phyloP scores from a whole-genome alignment of 1,139 yeast genomes.

The Pichia sp. region DNA sequence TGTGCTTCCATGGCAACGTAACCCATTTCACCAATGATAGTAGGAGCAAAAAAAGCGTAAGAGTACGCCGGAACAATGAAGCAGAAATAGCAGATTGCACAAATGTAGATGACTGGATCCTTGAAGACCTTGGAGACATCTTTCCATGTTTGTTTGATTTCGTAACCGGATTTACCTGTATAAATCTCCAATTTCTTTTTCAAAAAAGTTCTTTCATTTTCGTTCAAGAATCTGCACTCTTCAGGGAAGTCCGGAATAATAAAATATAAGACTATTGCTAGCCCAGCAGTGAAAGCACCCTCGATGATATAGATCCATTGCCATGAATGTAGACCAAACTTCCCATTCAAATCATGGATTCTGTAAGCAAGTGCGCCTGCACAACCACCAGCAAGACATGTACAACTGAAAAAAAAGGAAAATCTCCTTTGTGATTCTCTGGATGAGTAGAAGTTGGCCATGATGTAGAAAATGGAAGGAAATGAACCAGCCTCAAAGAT shows the following conservation, averaged over 20 bases:
- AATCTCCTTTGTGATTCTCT: slow-evolving; percentile 63
- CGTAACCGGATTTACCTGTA: slow-evolving; percentile 50
- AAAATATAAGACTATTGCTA: slow-evolving; percentile 56
- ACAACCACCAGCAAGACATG: slow-evolving; percentile 74
- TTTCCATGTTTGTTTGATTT: slow-evolving; percentile 35
- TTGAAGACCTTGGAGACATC: slow-evolving; percentile 40
- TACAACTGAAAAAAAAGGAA: slow-evolving; percentile 61
- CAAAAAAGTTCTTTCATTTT: slow-evolving; percentile 41
- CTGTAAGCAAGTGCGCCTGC: slow-evolving; percentile 72
- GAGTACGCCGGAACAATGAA: slow-evolving; percentile 63
- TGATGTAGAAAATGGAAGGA: slow-evolving; percentile 65
- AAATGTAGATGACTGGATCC: slow-evolving; percentile 47
- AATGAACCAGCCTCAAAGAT: slow-evolving; percentile 63
- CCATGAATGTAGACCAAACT: slow-evolving; percentile 51
- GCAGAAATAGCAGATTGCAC: slow-evolving; percentile 57
- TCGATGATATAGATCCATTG: slow-evolving; percentile 70
- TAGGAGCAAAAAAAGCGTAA: slow-evolving; percentile 64
- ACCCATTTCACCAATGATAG: slow-evolving; percentile 51
- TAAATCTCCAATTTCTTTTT: slow-evolving; percentile 48
- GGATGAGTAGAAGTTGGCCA: slow-evolving; percentile 50
- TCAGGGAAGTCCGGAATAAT: slow-evolving; percentile 70
- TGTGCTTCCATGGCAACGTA: slow-evolving; percentile 59
- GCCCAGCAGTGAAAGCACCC: slow-evolving; percentile 60
- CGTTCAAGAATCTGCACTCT: slow-evolving; percentile 44
- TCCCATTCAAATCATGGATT: slow-evolving; percentile 43